Evolutionary conservation across 352 stramenopile genomes (phyloP), one percentile per base, ranked within the genome.

Genomic region (Halophytophthora batemanensis): DNA sequence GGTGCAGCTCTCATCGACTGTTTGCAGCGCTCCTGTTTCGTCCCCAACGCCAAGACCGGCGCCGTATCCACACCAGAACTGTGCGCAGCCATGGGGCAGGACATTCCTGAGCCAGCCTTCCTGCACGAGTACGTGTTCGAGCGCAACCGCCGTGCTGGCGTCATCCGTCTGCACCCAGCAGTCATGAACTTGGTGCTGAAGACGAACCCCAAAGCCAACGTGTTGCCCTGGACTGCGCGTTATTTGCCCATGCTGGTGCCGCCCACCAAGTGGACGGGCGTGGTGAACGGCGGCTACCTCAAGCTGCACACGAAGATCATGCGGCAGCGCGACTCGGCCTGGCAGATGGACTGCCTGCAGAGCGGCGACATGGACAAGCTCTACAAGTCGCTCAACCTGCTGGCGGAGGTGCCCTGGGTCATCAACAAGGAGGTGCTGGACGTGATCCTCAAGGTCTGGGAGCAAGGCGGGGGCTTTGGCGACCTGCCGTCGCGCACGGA

Each of bases 211-310:
- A 58, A 66, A 39, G 65, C 74, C 4, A 87, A 90, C 22, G 61
- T 90, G 10, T 47, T 93, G 38, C 76, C 83, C 12, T 91, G 82
- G 74, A 90, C 78, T 15, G 79, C 86, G 14, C 74, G 93, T 15
- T 96, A 97, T 58, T 75, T 97, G 50, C 96, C 97, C 17, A 99
- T 99, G 97, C 76, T 99, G 36, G 87, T 98, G 10, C 93, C 96
- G 17, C 97, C 97, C 13, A 86, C 80, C 49, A 73, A 81, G 22
- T 99, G 97, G 97, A 82, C 77, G 7, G 71, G 64, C 41, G 67
- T 96, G 6, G 78, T 87, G 43, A 83, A 95, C 48, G 97, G 97
- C 14, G 95, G 93, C 8, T 99, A 98, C 64, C 65, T 97, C 36
- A 91, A 80, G 48, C 71, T 98, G 15, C 83, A 95, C 45, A 91